Evolutionary conservation across 2,329 filamentous ascomycete species (phyloP), one percentile per base, ranked within the genome.

Genomic region (Rhynchosporium agropyri): DNA sequence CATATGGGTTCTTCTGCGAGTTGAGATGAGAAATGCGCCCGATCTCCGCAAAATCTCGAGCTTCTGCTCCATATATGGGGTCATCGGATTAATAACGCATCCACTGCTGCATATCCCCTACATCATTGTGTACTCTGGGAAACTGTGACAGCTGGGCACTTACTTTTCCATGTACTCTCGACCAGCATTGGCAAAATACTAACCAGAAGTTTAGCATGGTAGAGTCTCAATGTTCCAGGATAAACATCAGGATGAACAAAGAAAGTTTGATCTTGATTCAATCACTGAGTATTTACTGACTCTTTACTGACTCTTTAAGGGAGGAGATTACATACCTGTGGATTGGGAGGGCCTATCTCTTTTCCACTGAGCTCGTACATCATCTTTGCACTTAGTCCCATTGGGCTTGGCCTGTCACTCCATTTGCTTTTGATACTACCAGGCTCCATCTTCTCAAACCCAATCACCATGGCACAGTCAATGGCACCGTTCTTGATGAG

Each of bases 401-500:
- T 89, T 2, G 94, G 93, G 74, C 89, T 93, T 69, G 88, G 85
- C 29, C 94, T 84, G 75, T 98, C 94, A 70, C 93, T 88, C 80
- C 91, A 98, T 79, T 90, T 88, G 61, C 81, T 84, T 79, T 93
- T 88, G 68, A 98, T 81, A 69, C 87, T 91, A 15, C 94, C 94
- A 0, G 90, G 89, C 79, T 89, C 92, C 94, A 98, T 98, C 86
- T 97, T 97, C 83, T 98, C 95, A 72, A 98, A 98, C 4, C 94
- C 95, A 26, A 98, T 86, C 0, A 98, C 93, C 64, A 98, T 80
- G n/a, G 96, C 87, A 74, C 92, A 96, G 77, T 97, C 90, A 1
- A 92, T 90, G 15, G 85, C 90, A 38, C 93, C 93, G 70, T 90
- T 84, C 6, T 86, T 83, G 71, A 97, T 88, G 75, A 96, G 83